Percentiles rank a stretch among this genome's conserved stretches.
Conservation (phyloP, 2,329 filamentous ascomycete species). For the Fusarium sp. region DNA sequence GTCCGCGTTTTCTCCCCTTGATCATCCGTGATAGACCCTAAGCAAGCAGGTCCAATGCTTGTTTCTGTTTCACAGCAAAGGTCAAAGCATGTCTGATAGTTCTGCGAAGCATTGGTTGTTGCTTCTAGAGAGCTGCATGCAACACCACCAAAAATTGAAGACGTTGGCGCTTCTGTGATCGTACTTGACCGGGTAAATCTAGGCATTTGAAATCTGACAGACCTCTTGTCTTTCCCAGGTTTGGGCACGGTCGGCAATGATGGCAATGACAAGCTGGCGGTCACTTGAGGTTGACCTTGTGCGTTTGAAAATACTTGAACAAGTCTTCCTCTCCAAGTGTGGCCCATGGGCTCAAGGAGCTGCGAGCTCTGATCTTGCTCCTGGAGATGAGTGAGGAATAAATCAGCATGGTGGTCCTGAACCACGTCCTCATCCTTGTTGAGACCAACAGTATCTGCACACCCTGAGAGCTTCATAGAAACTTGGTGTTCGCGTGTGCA, state of each 20-base stretch:
- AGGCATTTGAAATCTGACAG: background rate
- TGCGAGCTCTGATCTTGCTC: too few relatives aligned
- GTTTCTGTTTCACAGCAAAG: background rate
- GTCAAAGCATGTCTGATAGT: background rate
- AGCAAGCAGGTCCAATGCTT: background rate
- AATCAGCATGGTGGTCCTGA: background rate
- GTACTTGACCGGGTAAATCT: background rate
- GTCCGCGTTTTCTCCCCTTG: background rate
- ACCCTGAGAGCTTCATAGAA: background rate
- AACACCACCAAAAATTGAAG: background rate
- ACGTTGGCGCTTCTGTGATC: background rate
- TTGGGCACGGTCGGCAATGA: background rate
- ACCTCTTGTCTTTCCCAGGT: background rate
- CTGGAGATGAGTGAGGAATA: background rate
- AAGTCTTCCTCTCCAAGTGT: background rate
- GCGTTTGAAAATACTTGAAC: background rate
- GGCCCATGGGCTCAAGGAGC: background rate
- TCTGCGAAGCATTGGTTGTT: fast-evolving
- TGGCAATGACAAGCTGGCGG: too few relatives aligned
- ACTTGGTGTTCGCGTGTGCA: background rate
- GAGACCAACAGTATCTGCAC: background rate
- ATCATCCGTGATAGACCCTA: background rate
- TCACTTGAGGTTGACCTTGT: background rate
- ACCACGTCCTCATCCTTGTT: background rate
- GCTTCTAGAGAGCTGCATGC: too few relatives aligned